phyloP scores from a whole-genome alignment of 2,329 filamentous ascomycete species.

The Davidsoniella neocaledoniae region DNA sequence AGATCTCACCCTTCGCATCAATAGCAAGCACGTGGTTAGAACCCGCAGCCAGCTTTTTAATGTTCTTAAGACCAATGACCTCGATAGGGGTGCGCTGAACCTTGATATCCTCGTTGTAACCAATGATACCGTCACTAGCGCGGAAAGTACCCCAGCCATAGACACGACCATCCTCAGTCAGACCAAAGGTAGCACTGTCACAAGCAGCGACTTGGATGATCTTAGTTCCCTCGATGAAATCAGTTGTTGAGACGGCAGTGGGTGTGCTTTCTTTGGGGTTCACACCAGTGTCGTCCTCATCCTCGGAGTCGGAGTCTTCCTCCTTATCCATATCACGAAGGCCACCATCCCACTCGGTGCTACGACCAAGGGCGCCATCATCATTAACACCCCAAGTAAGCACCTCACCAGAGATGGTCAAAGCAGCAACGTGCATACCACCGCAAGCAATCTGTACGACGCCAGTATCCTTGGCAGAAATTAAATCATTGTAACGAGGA shows the following conservation, averaged over 20 bases:
- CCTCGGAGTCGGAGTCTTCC: slow-evolving; percentile 34
- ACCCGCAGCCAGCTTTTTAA: slow-evolving; percentile 46
- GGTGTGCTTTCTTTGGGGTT: slow-evolving; percentile 61
- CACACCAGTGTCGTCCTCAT: slow-evolving; percentile 46
- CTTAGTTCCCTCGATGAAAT: slow-evolving; percentile 43
- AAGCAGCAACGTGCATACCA: slow-evolving; percentile 64
- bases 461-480: slow-evolving; percentile 42
- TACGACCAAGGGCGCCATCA: slow-evolving; percentile 61
- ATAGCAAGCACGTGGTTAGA: slow-evolving; percentile 57
- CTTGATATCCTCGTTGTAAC: slow-evolving; percentile 38
- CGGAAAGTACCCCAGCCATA: slow-evolving; percentile 79
- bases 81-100: slow-evolving; percentile 34
- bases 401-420: slow-evolving; percentile 68
- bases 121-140: slow-evolving; percentile 45
- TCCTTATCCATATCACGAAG: slow-evolving; percentile 38
- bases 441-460: slow-evolving; percentile 64
- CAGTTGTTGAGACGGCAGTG: slow-evolving; percentile 36
- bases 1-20: slow-evolving; percentile 46
- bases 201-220: slow-evolving; percentile 50
- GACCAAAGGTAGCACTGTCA: slow-evolving; percentile 59
- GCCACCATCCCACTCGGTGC: slow-evolving; percentile 52
- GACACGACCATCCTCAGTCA: slow-evolving; percentile 58
- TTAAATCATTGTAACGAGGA: slow-evolving; percentile 61
- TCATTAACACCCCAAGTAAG: slow-evolving; percentile 82
- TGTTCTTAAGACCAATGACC: slow-evolving; percentile 47